These are phyloP conservation scores for Metrosideros polymorpha DNA, from an alignment of 441 rosid species.

Conservation along the genomic window DNA sequence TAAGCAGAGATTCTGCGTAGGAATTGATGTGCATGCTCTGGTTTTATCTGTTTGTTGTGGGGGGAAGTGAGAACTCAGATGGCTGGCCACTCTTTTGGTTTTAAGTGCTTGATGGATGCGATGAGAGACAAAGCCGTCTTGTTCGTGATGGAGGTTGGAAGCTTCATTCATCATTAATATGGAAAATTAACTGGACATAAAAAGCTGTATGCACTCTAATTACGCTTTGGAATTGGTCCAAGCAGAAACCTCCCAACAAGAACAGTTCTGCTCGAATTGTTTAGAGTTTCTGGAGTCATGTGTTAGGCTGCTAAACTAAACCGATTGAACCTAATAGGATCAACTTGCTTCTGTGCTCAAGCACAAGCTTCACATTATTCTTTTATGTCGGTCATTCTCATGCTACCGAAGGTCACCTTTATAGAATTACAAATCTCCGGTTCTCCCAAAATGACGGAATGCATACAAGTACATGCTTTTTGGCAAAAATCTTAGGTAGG, in stretches of 20 bases:
- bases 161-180: too few relatives aligned
- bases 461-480: background rate
- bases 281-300: background rate
- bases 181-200: background rate
- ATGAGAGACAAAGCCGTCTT: background rate
- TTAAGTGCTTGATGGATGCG: background rate
- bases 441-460: background rate
- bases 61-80: background rate
- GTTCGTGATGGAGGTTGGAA: background rate
- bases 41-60: background rate
- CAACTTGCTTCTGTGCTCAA: background rate
- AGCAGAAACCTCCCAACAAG: background rate
- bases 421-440: background rate
- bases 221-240: background rate
- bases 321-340: background rate
- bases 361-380: background rate
- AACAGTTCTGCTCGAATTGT: background rate
- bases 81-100: background rate
- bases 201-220: background rate
- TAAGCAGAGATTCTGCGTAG: background rate
- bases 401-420: background rate
- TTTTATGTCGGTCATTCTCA: background rate
- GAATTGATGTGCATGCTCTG: background rate
- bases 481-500: slow-evolving; percentile 16
- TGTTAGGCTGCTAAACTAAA: background rate